phyloP scores from a whole-genome alignment of 306 rosid species.

The Lathyrus aphaca region DNA sequence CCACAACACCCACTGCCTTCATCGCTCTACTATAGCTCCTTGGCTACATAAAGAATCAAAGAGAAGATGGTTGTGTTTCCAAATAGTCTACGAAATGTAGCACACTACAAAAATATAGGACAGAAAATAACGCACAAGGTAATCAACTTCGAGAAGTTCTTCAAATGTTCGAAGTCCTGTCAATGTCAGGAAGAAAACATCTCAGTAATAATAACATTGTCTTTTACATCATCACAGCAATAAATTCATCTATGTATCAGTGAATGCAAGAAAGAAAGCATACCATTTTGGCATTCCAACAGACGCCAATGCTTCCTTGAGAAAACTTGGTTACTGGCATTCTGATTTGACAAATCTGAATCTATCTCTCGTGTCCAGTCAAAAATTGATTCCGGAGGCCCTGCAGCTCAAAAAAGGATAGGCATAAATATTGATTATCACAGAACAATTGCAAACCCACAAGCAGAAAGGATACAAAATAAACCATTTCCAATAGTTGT shows the following conservation, averaged over 20 bases:
- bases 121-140: constrained; percentile 72
- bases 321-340: constrained; percentile 82
- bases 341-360: constrained; percentile 81
- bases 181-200: constrained; percentile 38
- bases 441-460: constrained; percentile 35
- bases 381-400: constrained; percentile 84
- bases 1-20: constrained; percentile 99
- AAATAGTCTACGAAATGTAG: constrained; percentile 27
- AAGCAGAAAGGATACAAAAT: constrained; percentile 37
- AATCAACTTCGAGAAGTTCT: constrained; percentile 96
- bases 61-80: constrained; percentile 40
- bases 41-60: constrained; percentile 71
- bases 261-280: constrained; percentile 51
- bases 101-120: constrained; percentile 31
- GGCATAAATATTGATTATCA: constrained; percentile 35
- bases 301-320: constrained; percentile 98
- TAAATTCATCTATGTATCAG: constrained; percentile 34
- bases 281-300: constrained; percentile 96
- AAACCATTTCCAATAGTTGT: constrained; percentile 96
- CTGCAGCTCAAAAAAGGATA: constrained; percentile 53
- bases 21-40: constrained; percentile 98
- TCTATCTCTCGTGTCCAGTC: constrained; percentile 94
- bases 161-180: constrained; percentile 95
- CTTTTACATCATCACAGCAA: constrained; percentile 15
- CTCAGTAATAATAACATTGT: constrained; percentile 36